Conservation (phyloP, 441 rosid species). For the Adansonia gregorii region DNA sequence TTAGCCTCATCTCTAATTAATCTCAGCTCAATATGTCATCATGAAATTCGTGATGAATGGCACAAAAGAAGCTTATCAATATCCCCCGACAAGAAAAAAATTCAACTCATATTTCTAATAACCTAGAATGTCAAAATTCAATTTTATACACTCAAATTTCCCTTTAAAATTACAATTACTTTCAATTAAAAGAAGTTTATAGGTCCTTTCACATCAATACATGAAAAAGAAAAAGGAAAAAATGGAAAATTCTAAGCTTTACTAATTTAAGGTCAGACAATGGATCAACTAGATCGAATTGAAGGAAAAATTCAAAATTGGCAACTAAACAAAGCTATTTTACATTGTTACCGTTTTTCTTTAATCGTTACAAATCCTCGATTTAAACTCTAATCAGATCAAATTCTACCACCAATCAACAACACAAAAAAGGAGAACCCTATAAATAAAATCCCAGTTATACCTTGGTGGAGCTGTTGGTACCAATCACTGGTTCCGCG, state of each 20-base stretch:
- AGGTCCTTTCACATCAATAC: neutral
- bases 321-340: neutral
- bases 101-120: no score
- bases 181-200: neutral
- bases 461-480: slow-evolving; percentile 60
- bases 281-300: no score
- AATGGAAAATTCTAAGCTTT: neutral
- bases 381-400: slow-evolving; percentile 4
- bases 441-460: neutral
- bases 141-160: neutral
- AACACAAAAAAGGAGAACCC: neutral
- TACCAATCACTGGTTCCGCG: slow-evolving; percentile 55
- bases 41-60: neutral
- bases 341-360: neutral
- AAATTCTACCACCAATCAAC: neutral
- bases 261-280: neutral
- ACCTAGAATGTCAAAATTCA: neutral
- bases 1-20: neutral
- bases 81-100: no score
- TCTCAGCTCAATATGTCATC: neutral
- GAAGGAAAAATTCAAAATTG: neutral
- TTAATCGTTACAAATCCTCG: no score
- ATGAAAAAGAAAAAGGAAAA: neutral
- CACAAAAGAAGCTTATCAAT: no score
- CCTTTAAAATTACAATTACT: neutral